Percentiles rank a stretch among this genome's conserved stretches.
These are phyloP conservation scores for Dalbergia cochinchinensis DNA, from an alignment of 306 rosid genomes.

Conservation along the genomic window DNA sequence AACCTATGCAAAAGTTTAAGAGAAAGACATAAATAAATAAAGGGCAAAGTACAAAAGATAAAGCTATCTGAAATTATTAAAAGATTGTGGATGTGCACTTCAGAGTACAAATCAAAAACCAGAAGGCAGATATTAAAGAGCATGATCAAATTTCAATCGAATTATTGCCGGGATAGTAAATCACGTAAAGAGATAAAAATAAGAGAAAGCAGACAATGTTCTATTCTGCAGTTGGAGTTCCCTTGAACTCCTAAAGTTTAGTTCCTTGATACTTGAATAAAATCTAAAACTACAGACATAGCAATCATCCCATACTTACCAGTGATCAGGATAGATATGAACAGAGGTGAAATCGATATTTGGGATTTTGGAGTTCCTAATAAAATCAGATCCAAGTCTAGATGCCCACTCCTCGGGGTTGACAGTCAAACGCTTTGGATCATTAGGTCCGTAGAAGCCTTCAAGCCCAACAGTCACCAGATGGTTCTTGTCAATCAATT, in stretches of 20 bases:
- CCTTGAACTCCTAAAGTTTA: conserved; percentile 4
- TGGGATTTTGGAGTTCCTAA: conserved; percentile 76
- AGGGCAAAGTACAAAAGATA: conserved; percentile 3
- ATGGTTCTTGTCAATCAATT: conserved; percentile 91
- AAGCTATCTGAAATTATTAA: conserved; percentile 3
- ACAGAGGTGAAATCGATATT: conserved; percentile 88
- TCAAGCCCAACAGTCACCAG: conserved; percentile 90
- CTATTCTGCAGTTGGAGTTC: conserved; percentile 2
- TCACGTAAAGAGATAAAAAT: not conserved
- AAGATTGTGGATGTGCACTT: conserved; percentile 10
- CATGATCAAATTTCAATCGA: conserved; percentile 23
- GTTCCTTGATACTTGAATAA: not conserved
- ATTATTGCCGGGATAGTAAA: conserved; percentile 19
- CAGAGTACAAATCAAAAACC: conserved; percentile 19
- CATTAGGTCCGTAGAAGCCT: conserved; percentile 97
- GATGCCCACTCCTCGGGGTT: conserved; percentile 98
- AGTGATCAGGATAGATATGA: conserved; percentile 97
- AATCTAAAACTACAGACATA: conserved; percentile 21
- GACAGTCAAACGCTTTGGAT: conserved; percentile 66
- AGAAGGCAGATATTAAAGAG: not conserved
- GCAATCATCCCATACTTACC: conserved; percentile 65
- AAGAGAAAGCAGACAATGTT: conserved; percentile 30
- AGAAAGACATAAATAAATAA: not conserved
- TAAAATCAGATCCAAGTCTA: conserved; percentile 91
- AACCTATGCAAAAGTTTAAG: conserved; percentile 61